Conservation (phyloP, 805 yeast genomes). For the Suhomyces prunicola region DNA sequence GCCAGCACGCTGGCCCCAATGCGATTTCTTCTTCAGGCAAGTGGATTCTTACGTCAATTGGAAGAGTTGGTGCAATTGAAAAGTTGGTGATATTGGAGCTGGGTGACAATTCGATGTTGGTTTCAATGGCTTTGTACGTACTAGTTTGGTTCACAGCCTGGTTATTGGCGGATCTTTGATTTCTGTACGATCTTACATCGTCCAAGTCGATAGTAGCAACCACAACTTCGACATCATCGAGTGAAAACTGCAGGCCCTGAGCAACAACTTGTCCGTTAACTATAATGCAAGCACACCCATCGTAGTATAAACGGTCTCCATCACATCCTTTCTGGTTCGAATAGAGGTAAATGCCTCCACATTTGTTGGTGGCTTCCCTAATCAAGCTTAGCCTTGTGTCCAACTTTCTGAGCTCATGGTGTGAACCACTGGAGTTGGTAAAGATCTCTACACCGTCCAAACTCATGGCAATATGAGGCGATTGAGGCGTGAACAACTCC, state of each 20-base stretch:
- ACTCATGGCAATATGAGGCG: conserved; percentile 90
- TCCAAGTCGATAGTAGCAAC: conserved; percentile 94
- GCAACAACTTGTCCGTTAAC: conserved; percentile 90
- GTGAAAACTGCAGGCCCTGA: conserved; percentile 87
- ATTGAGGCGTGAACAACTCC: conserved; percentile 92
- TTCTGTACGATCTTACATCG: conserved; percentile 81
- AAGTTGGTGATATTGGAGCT: conserved; percentile 58
- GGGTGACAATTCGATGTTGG: conserved; percentile 67
- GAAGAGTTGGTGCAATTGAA: conserved; percentile 52
- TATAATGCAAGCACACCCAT: conserved; percentile 93
- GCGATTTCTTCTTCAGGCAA: conserved; percentile 95
- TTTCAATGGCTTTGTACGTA: conserved; percentile 55
- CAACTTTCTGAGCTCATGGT: conserved; percentile 89
- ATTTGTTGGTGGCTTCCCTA: conserved; percentile 87
- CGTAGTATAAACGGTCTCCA: conserved; percentile 95
- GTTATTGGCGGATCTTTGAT: conserved; percentile 69
- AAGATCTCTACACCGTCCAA: conserved; percentile 97
- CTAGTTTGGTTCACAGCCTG: conserved; percentile 53
- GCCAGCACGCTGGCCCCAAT: conserved; percentile 98
- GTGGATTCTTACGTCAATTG: conserved; percentile 57
- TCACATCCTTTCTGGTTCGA: conserved; percentile 98
- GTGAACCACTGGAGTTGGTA: conserved; percentile 96
- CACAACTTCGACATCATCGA: conserved; percentile 89
- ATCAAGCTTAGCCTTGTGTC: conserved; percentile 82
- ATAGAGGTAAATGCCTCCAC: conserved; percentile 94